These are phyloP conservation scores for Pleurotus eryngii DNA, from an alignment of 768 basidiomycete species.

Conservation along the genomic window DNA sequence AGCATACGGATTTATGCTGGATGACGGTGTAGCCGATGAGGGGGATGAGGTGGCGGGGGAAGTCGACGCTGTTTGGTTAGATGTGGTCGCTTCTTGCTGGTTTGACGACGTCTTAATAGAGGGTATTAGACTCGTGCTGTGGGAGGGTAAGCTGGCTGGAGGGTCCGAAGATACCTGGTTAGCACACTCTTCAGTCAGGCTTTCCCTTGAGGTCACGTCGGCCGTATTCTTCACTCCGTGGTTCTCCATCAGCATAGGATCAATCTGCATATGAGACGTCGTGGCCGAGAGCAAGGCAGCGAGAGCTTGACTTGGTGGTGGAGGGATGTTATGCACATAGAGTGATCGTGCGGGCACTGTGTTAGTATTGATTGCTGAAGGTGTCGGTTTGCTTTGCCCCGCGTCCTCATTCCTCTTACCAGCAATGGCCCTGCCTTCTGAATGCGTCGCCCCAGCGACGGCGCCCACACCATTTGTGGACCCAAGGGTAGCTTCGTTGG, in stretches of 20 bases:
- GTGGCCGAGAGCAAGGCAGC: slow-evolving; percentile 1
- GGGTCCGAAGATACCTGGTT: neutral
- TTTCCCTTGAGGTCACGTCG: neutral
- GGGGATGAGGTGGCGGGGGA: neutral
- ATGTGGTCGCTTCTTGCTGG: slow-evolving; percentile 2
- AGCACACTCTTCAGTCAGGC: neutral
- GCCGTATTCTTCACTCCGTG: slow-evolving; percentile 1
- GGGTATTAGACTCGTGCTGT: slow-evolving; percentile 9
- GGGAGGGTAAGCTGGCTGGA: slow-evolving; percentile 1
- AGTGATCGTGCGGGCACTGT: neutral
- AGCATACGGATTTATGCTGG: slow-evolving; percentile 38
- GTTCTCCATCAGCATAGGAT: slow-evolving; percentile 1
- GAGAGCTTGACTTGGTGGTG: neutral
- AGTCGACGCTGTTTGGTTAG: slow-evolving; percentile 3
- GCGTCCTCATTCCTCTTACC: neutral
- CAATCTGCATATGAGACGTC: neutral
- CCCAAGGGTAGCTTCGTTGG: no score
- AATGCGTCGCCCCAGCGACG: no score
- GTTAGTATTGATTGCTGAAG: neutral
- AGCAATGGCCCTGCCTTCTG: no score
- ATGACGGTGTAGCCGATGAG: slow-evolving; percentile 9
- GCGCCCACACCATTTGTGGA: no score
- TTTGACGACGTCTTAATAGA: slow-evolving; percentile 10
- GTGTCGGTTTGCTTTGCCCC: neutral
- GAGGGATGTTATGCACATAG: neutral